Evolutionary conservation across 2,329 filamentous ascomycete species (phyloP), one percentile per base, ranked within the genome.

Genomic region (Dactylonectria estremocensis): DNA sequence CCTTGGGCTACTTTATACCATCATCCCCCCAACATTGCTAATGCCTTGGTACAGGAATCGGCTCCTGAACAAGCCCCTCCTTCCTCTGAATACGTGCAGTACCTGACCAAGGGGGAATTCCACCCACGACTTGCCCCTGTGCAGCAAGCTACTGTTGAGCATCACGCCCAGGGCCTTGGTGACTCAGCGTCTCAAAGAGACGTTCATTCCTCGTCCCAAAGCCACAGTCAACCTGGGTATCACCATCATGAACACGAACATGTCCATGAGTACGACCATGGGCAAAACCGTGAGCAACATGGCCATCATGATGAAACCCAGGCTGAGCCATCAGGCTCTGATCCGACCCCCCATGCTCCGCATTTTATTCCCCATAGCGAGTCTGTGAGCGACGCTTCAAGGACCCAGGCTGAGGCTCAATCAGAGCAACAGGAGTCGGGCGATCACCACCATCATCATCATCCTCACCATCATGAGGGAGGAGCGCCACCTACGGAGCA

Each of bases 71-170:
- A 64, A 31, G 18, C 31, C 24, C 66, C 67, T 52, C 62, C 71
- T 50, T 46, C 69, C 55, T 69, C 82, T 3, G 79, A 82, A 58
- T 75, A 88, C 28, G 80, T 88, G 11, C 85, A 85, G 73, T 87
- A 87, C 71, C 84, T 87, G 64, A 87, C 87, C 28, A 87, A 85
- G 71, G 87, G 87, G 69, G 87, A 89, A 81, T 88, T 69, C 81
- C 83, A 63, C 35, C 75, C 75, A 48, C 55, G 66, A 28, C 37
- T 67, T 61, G 50, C 67, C 40, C 62, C 70, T n/a, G 65, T 55
- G 45, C 73, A 71, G 63, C 66, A 71, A 70, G 59, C 64, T 64
- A 66, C 59, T 53, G 61, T 59, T 52, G 72, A 76, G 62, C 79
- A 76, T 55, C 66, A 76, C 69, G 55, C 69, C 43, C 70, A 71